Evolutionary conservation across 116 monocot species (phyloP), one percentile per base, ranked within the genome.

Genomic region (Iris pallida): DNA sequence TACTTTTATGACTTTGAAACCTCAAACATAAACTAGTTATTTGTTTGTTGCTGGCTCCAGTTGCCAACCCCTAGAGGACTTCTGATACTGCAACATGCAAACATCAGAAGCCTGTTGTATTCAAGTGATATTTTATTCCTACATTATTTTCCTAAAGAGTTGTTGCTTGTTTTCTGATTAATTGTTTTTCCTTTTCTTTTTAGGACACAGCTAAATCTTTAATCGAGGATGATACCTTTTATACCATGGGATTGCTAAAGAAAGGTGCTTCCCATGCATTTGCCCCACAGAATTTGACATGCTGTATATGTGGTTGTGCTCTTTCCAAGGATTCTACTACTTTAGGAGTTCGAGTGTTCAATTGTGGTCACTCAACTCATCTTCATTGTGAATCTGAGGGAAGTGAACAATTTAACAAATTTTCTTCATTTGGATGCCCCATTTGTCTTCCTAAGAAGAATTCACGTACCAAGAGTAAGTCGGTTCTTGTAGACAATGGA

Each of bases 191-290:
- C 43, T 43, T 18, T 68, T 63, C 15, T 70, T 7, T 62, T 16
- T 47, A 97, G 97, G 89, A 80, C 47, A 90, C 92, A 58, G 97
- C 97, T 46, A 97, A 97, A 78, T 83, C 82, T 60, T 76, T 97
- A 68, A 87, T 97, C 47, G 97, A 97, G 76, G 97, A 97, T 68
- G 97, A 97, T 47, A 90, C 90, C 9, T 97, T 87, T 61, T 86
- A 87, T 68, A 85, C 85, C 55, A 81, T 97, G 83, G 81, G 80
- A 79, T 64, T 97, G 71, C 81, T 97, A 42, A 90, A 83, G 79
- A 92, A 90, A 59, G 90, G 90, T 16, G 90, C 81, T 43, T 90
- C 83, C 61, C 92, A 97, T 74, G 97, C 92, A 55, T 90, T 85
- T 75, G 73, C 79, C 13, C 89, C 87, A 42, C 87, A 92, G 45